Conservation (phyloP, 2,329 filamentous ascomycete species). For the Scytalidium lignicola region DNA sequence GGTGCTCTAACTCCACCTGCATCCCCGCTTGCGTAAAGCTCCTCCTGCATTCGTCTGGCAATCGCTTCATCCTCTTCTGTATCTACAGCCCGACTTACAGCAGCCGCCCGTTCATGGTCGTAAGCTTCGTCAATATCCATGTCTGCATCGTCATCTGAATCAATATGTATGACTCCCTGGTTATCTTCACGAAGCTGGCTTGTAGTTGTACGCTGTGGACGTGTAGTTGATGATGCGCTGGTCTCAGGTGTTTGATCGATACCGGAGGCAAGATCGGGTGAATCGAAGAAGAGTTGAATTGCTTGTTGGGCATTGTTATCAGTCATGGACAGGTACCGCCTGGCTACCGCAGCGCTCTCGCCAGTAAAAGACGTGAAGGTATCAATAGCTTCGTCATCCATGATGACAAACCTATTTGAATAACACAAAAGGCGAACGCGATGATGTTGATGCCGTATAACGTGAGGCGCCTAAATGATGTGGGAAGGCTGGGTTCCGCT, state of each 20-base stretch:
- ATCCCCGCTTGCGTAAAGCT: conserved; percentile 65
- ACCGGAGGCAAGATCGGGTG: conserved; percentile 58
- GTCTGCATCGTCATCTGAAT: conserved; percentile 66
- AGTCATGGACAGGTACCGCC: conserved; percentile 79
- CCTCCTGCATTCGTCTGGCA: conserved; percentile 85
- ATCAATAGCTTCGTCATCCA: conserved; percentile 62
- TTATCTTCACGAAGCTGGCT: conserved; percentile 44
- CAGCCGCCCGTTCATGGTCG: conserved; percentile 22
- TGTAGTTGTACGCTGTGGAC: conserved; percentile 14
- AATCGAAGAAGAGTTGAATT: conserved; percentile 85
- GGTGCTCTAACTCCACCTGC: conserved; percentile 75
- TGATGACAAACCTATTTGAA: conserved; percentile 8
- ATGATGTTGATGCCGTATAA: not conserved
- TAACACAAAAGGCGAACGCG: not conserved
- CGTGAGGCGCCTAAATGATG: not conserved
- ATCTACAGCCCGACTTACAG: conserved; percentile 44
- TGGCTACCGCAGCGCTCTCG: conserved; percentile 66
- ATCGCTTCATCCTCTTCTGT: conserved; percentile 91
- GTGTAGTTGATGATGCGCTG: conserved; percentile 21
- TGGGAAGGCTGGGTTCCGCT: not conserved
- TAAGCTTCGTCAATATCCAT: conserved; percentile 38
- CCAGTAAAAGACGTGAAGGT: conserved; percentile 81
- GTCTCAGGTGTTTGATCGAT: conserved; percentile 13
- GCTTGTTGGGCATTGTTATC: conserved; percentile 80
- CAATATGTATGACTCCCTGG: conserved; percentile 64